A percentile compares a stretch with the other conserved stretches of the same genome.
Conservation (phyloP, 106 monocot genomes). For the Chionographis japonica region DNA sequence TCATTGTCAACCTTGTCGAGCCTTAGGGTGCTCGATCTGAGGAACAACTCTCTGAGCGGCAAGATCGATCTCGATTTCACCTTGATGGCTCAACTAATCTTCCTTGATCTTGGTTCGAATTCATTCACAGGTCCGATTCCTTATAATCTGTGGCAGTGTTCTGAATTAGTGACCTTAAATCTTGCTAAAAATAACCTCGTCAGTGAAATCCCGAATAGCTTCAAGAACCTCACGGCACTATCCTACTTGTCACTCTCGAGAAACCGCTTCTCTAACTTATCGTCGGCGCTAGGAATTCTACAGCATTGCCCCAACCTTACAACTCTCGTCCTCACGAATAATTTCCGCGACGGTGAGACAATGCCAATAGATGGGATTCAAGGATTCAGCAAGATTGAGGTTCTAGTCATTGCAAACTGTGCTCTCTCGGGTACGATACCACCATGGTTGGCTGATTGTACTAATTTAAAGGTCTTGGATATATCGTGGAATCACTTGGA, state of each 20-base stretch:
- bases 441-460: constrained; percentile 46
- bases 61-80: constrained; percentile 47
- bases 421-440: constrained; percentile 56
- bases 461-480: constrained; percentile 61
- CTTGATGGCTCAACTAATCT: constrained; percentile 27
- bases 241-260: constrained; percentile 51
- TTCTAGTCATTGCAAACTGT: constrained; percentile 57
- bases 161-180: constrained; percentile 45
- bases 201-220: constrained; percentile 68
- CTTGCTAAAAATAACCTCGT: constrained; percentile 52
- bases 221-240: constrained; percentile 45
- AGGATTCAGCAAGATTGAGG: constrained; percentile 51
- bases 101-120: constrained; percentile 74
- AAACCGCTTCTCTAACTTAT: constrained; percentile 54
- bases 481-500: constrained; percentile 76
- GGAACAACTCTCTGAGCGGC: constrained; percentile 61
- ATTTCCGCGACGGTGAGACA: constrained; percentile 52
- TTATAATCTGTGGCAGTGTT: constrained; percentile 33
- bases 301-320: constrained; percentile 62
- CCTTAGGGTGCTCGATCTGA: constrained; percentile 43
- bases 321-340: constrained; percentile 58
- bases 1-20: constrained; percentile 45
- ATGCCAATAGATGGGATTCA: constrained; percentile 50
- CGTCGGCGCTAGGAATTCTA: constrained; percentile 45
- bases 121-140: constrained; percentile 52